A percentile compares a stretch with the other conserved stretches of the same genome.
These are phyloP conservation scores for Coelastrella sp. DNA, from an alignment of 139 green algal species.

Conservation along the genomic window DNA sequence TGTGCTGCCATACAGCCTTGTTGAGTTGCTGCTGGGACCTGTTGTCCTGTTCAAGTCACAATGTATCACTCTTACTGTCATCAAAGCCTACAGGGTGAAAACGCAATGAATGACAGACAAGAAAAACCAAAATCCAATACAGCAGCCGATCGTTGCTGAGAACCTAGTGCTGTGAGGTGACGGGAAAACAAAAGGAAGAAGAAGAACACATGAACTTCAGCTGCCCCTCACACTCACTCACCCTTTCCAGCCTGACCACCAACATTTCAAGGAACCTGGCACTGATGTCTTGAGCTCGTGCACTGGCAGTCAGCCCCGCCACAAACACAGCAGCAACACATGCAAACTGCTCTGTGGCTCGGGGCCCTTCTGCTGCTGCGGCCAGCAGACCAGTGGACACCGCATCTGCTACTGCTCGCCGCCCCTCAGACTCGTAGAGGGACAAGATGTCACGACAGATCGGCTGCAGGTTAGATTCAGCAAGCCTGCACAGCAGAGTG, in stretches of 20 bases:
- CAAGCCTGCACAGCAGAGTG: constrained; percentile 66
- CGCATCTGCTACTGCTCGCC: constrained; percentile 60
- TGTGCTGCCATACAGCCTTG: too few species aligned
- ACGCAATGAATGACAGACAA: too few species aligned
- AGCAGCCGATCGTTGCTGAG: background rate
- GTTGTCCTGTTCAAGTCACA: too few species aligned
- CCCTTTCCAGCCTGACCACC: constrained; percentile 55
- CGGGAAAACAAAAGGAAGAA: background rate
- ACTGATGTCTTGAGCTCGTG: constrained; percentile 60
- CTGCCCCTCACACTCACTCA: background rate
- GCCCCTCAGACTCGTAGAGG: constrained; percentile 69
- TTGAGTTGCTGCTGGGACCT: too few species aligned
- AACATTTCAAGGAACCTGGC: constrained; percentile 68
- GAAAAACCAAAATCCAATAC: too few species aligned
- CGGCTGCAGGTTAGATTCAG: constrained; percentile 75
- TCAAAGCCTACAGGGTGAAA: too few species aligned
- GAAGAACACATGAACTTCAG: background rate
- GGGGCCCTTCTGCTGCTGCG: constrained; percentile 75
- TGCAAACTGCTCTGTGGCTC: constrained; percentile 80
- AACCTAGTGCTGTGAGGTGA: too few species aligned
- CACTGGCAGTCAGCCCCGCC: constrained; percentile 65
- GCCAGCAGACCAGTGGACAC: constrained; percentile 65
- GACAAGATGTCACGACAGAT: constrained; percentile 68
- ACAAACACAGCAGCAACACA: constrained; percentile 77
- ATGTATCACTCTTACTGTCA: too few species aligned